phyloP scores from a whole-genome alignment of 2,329 filamentous ascomycete genomes.

The Aspergillus brasiliensis region DNA sequence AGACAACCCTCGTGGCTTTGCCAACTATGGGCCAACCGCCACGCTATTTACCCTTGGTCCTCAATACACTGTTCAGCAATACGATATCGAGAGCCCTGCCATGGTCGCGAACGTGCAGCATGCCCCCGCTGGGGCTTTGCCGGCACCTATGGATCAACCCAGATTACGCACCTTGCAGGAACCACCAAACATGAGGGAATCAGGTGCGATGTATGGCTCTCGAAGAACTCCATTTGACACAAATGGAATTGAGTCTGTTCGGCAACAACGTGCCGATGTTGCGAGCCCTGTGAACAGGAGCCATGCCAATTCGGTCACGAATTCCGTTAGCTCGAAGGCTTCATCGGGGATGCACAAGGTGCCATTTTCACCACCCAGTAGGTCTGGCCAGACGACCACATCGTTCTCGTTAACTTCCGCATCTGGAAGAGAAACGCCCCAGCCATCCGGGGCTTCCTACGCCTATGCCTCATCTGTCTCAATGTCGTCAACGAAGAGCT shows the following conservation, averaged over 20 bases:
- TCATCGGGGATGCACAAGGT: slow-evolving; percentile 50
- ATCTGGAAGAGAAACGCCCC: slow-evolving; percentile 36
- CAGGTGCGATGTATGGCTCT: slow-evolving; percentile 70
- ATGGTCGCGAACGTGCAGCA: slow-evolving; percentile 89
- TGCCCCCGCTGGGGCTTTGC: slow-evolving; percentile 73
- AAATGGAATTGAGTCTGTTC: slow-evolving; percentile 63
- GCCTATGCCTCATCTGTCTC: slow-evolving; percentile 50
- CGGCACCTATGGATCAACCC: slow-evolving; percentile 75
- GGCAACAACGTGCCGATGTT: slow-evolving; percentile 64
- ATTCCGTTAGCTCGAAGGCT: slow-evolving; percentile 63
- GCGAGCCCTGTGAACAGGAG: slow-evolving; percentile 67
- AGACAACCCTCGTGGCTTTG: slow-evolving; percentile 76
- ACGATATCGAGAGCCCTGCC: slow-evolving; percentile 82
- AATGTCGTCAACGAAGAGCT: slow-evolving; percentile 48
- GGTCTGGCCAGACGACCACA: slow-evolving; percentile 47
- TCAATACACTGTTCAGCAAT: slow-evolving; percentile 90
- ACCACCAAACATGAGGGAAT: slow-evolving; percentile 67
- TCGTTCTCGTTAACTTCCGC: slow-evolving; percentile 48
- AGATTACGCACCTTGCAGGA: slow-evolving; percentile 37
- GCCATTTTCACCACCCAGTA: slow-evolving; percentile 44
- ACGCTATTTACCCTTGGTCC: slow-evolving; percentile 86
- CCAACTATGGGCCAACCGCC: slow-evolving; percentile 88
- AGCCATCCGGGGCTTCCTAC: slow-evolving; percentile 45
- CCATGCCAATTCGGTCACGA: slow-evolving; percentile 62
- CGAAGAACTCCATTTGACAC: slow-evolving; percentile 74